Conservation (phyloP, 1,284 basidiomycete species). For the Ceratobasidium sp. region DNA sequence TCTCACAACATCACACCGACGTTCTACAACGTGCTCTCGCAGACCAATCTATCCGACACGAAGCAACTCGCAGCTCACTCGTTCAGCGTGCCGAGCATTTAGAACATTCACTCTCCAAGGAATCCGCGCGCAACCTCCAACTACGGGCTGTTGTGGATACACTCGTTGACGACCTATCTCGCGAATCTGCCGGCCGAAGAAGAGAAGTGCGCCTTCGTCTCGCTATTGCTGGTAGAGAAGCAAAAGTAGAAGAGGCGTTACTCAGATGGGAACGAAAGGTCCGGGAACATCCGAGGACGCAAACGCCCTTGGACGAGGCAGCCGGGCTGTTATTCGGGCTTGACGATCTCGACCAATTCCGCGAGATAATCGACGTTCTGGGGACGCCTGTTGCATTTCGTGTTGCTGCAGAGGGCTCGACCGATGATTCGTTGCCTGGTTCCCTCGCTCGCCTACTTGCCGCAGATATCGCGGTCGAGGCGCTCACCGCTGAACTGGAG, state of each 20-base stretch:
- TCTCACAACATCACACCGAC: constrained; percentile 67
- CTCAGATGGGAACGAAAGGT: constrained; percentile 66
- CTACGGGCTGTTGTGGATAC: constrained; percentile 75
- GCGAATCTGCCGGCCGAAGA: constrained; percentile 79
- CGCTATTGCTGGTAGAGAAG: constrained; percentile 73
- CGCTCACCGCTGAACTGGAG: constrained; percentile 72
- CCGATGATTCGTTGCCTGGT: constrained; percentile 34
- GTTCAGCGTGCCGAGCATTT: constrained; percentile 59
- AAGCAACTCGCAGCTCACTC: constrained; percentile 70
- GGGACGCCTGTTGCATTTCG: constrained; percentile 61
- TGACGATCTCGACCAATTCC: constrained; percentile 25
- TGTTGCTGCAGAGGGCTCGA: constrained; percentile 51
- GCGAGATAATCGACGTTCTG: constrained; percentile 62
- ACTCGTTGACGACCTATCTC: constrained; percentile 74
- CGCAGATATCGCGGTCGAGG: constrained; percentile 68
- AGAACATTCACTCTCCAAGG: constrained; percentile 61
- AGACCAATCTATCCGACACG: constrained; percentile 63
- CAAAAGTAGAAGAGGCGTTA: constrained; percentile 67
- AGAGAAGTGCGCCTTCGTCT: constrained; percentile 78
- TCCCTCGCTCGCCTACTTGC: constrained; percentile 66
- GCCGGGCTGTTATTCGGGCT: constrained; percentile 29
- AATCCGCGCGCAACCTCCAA: constrained; percentile 61
- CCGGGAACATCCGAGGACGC: constrained; percentile 58
- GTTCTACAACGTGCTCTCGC: constrained; percentile 46
- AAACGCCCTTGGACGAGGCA: constrained; percentile 42